These are phyloP conservation scores for Phialophora chinensis DNA, from an alignment of 2,329 filamentous ascomycete genomes.

Conservation along the genomic window DNA sequence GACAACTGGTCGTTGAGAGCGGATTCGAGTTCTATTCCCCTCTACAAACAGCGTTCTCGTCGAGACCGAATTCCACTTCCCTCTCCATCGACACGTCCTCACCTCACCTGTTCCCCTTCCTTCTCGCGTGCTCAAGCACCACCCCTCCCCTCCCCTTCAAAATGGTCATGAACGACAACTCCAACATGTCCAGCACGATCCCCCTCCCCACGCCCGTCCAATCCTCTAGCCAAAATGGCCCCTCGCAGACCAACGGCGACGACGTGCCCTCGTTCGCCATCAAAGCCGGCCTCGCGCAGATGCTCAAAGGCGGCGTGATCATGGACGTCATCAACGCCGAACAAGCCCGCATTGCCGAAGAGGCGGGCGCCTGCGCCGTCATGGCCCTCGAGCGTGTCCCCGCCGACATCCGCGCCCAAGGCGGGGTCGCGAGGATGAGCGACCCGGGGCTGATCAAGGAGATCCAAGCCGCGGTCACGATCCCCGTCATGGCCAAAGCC, in stretches of 20 bases:
- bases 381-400: conserved; percentile 99
- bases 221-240: conserved; percentile 11
- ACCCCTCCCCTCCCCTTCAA: not conserved
- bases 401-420: conserved; percentile 89
- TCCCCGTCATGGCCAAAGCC: conserved; percentile 99
- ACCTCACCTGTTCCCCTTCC: not conserved
- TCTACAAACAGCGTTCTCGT: conserved; percentile 1
- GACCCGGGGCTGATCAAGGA: conserved; percentile 93
- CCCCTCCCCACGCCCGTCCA: not conserved
- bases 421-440: conserved; percentile 95
- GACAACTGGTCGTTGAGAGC: not conserved
- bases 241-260: conserved; percentile 14
- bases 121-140: not conserved
- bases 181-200: conserved; percentile 33
- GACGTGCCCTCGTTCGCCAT: conserved; percentile 72
- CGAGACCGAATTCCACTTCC: no score
- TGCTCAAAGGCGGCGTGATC: conserved; percentile 99
- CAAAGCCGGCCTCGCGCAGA: conserved; percentile 94
- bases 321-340: conserved; percentile 97
- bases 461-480: conserved; percentile 93
- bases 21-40: not conserved
- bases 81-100: conserved; percentile 2
- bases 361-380: conserved; percentile 92
- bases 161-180: conserved; percentile 40
- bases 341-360: conserved; percentile 94